Percentiles rank a stretch among this genome's conserved stretches.
phyloP scores from a whole-genome alignment of 257 asterid species.

The Gynochthodes officinalis region DNA sequence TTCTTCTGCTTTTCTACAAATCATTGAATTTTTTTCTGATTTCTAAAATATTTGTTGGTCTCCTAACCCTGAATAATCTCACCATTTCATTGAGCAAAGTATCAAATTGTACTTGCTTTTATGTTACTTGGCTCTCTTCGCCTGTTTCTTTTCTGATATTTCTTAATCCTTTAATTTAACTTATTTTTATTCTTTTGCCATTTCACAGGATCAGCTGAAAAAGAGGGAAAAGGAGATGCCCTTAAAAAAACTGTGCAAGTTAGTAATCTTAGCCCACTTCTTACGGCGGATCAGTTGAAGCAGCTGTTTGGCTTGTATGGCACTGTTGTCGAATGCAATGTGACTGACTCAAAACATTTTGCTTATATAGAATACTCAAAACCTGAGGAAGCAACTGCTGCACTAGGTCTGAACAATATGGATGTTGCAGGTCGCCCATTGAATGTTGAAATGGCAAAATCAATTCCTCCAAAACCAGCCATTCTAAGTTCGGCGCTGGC shows the following conservation, averaged over 20 bases:
- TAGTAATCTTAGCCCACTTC: conserved; percentile 91
- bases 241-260: conserved; percentile 82
- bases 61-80: background rate
- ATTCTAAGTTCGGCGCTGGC: conserved; percentile 33
- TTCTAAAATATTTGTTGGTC: background rate
- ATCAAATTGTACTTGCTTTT: background rate
- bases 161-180: conserved; percentile 17
- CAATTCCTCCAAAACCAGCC: conserved; percentile 83
- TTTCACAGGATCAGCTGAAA: conserved; percentile 45
- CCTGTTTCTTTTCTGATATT: background rate
- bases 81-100: background rate
- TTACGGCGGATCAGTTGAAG: conserved; percentile 90
- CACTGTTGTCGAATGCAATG: conserved; percentile 69
- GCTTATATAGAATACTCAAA: conserved; percentile 90
- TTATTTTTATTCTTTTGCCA: conserved; percentile 3
- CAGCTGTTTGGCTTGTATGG: conserved; percentile 91
- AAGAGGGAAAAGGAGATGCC: conserved; percentile 53
- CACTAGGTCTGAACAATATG: conserved; percentile 88
- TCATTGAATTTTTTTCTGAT: no score
- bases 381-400: conserved; percentile 88
- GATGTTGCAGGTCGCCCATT: conserved; percentile 95
- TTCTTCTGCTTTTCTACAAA: background rate
- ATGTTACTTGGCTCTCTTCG: background rate
- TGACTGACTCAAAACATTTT: conserved; percentile 91
- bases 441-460: conserved; percentile 97